Base-by-base conservation (phyloP, 2,329 filamentous ascomycete species). In the Thermothelomyces thermophilus region DNA sequence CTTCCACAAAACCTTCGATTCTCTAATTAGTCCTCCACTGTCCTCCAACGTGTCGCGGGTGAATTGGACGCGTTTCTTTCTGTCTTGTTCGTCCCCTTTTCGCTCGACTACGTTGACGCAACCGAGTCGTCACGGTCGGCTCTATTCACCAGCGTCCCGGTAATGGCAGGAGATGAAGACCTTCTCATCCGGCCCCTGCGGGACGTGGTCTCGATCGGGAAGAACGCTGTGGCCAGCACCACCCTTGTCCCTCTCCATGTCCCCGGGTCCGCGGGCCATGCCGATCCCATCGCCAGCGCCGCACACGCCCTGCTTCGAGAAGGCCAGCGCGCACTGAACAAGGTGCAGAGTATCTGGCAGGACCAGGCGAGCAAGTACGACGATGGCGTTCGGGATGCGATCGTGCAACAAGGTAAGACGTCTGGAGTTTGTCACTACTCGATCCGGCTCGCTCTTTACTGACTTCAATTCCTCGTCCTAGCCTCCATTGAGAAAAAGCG, bases 151-250 rank as follows among this genome's bases (percentile, higher is more conserved):
- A n/a, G n/a, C n/a, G n/a, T n/a, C 14, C 35, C 13, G 31, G 40
- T 20, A 19, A 64, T 63, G 62, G 59, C 56, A 19, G 58, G 63
- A 36, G 57, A 57, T 11, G 62, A 64, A 41, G 59, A 62, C 20
- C 60, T 64, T 17, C 53, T 64, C 33, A 46, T 70, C 28, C 66
- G 65, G 19, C 70, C 70, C 14, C 70, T 72, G 43, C 59, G 58
- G 37, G 70, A 71, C 49, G 66, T 72, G 1, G 63, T 69, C 20
- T 64, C 68, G 35, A 60, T 64, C 16, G 69, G 66, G n/a, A 64
- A 63, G 26, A 64, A 67, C n/a, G 70, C 68, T 10, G 36, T 62
- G 8, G 49, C 59, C 31, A 67, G 68, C 41, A 65, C 63, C 3
- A 31, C 42, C 30, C 16, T 28, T 20, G 42, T 31, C 14, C 16